Evolutionary conservation across 2,329 filamentous ascomycete genomes (phyloP).

Genomic region (Fusarium torreyae): DNA sequence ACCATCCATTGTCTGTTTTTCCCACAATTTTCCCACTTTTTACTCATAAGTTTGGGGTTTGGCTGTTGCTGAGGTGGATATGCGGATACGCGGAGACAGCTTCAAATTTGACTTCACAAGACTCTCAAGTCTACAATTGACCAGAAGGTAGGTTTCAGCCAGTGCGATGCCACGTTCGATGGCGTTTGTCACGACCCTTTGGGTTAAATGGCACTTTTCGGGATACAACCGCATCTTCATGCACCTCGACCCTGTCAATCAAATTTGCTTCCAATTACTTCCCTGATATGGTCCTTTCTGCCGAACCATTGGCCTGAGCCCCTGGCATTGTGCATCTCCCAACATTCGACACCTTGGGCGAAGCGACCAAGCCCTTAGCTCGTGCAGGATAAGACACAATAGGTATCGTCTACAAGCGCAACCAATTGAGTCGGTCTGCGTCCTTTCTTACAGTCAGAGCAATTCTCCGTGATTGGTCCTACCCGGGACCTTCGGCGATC

Average conservation of each 20-base stretch:
- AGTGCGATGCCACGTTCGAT: too few species aligned
- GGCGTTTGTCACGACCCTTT: slow-evolving; percentile 2
- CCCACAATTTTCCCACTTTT: slow-evolving; percentile 27
- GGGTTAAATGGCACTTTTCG: slow-evolving; percentile 2
- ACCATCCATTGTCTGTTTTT: slow-evolving; percentile 21
- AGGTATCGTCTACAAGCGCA: slow-evolving; percentile 23
- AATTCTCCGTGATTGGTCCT: slow-evolving; percentile 35
- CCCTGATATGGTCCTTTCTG: slow-evolving; percentile 21
- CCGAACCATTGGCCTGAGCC: slow-evolving; percentile 49
- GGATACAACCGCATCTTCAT: slow-evolving; percentile 25
- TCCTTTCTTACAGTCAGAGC: not conserved
- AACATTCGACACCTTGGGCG: slow-evolving; percentile 30
- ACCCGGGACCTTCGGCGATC: slow-evolving; percentile 25
- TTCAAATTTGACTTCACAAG: slow-evolving; percentile 9
- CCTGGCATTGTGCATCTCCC: slow-evolving; percentile 36
- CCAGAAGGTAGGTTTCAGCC: too few species aligned
- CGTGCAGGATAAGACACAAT: slow-evolving; percentile 26
- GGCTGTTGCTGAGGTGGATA: not conserved
- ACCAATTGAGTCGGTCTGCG: slow-evolving; percentile 25
- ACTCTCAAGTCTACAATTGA: too few species aligned
- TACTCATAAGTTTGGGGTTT: slow-evolving; percentile 5
- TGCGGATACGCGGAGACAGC: slow-evolving; percentile 6
- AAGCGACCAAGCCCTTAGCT: slow-evolving; percentile 30
- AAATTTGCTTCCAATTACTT: slow-evolving; percentile 4
- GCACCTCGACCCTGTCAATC: slow-evolving; percentile 21